phyloP scores from a whole-genome alignment of 1,284 basidiomycete species.

The Trametes hirsuta region DNA sequence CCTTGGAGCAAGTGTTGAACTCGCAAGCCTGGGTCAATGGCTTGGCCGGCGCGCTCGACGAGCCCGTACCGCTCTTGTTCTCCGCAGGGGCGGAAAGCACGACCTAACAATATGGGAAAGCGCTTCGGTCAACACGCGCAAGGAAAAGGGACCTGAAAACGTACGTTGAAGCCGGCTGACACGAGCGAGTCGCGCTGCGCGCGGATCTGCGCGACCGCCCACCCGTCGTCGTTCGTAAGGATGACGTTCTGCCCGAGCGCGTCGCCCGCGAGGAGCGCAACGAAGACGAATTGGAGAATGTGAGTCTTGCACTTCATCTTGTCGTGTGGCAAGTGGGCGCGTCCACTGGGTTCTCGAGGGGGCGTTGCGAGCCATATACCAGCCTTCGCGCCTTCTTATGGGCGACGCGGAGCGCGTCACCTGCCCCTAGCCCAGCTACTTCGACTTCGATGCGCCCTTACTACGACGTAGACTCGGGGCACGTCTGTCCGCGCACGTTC shows the following conservation, averaged over 20 bases:
- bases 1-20: slow-evolving; percentile 45
- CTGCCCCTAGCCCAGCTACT: too few relatives aligned
- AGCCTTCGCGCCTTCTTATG: too few relatives aligned
- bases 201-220: slow-evolving; percentile 54
- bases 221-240: slow-evolving; percentile 54
- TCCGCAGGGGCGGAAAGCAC: slow-evolving; percentile 45
- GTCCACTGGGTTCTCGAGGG: too few relatives aligned
- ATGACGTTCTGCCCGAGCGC: slow-evolving; percentile 27
- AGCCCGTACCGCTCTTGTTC: slow-evolving; percentile 47
- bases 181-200: slow-evolving; percentile 45
- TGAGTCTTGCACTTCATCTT: too few relatives aligned
- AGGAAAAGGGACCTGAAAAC: slow-evolving; percentile 19
- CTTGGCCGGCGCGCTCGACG: slow-evolving; percentile 31
- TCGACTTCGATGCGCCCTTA: too few relatives aligned
- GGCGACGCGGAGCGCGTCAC: too few relatives aligned
- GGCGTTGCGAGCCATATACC: too few relatives aligned
- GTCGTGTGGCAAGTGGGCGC: too few relatives aligned
- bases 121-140: neutral
- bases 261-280: too few relatives aligned
- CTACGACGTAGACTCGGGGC: too few relatives aligned
- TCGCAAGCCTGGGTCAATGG: slow-evolving; percentile 41
- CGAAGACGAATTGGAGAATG: too few relatives aligned
- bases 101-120: slow-evolving; percentile 31
- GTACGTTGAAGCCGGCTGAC: slow-evolving; percentile 44
- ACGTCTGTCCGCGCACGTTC: too few relatives aligned